Percentiles rank a stretch among this genome's conserved stretches.
Conservation (phyloP, 2,329 filamentous ascomycete species). For the Purpureocillium takamizusanense region DNA sequence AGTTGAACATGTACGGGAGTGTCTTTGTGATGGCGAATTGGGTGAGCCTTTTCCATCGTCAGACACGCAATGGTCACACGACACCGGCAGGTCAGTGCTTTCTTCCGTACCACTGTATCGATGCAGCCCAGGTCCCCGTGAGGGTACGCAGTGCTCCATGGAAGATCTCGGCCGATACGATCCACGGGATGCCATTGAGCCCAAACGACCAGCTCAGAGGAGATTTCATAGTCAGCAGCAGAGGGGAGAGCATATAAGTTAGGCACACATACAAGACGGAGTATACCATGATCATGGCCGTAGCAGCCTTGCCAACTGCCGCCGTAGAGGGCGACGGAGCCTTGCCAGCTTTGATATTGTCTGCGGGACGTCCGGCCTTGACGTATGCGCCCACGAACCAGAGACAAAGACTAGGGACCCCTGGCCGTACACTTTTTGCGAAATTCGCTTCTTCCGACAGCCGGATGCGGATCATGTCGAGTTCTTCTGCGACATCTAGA, state of each 20-base stretch:
- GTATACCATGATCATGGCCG: slow-evolving; percentile 46
- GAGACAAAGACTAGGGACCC: slow-evolving; percentile 31
- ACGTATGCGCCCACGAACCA: slow-evolving; percentile 46
- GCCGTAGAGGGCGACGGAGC: slow-evolving; percentile 29
- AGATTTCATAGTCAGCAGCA: not conserved
- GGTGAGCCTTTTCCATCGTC: slow-evolving; percentile 15
- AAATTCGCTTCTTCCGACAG: slow-evolving; percentile 24
- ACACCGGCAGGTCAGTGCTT: not conserved
- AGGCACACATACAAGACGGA: slow-evolving; percentile 42
- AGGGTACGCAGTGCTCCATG: slow-evolving; percentile 31
- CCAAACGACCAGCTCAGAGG: slow-evolving; percentile 30
- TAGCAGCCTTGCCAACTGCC: slow-evolving; percentile 41
- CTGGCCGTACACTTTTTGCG: slow-evolving; percentile 20
- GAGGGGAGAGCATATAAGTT: accelerated
- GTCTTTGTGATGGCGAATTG: slow-evolving; percentile 35
- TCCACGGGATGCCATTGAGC: slow-evolving; percentile 36
- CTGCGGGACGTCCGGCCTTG: slow-evolving; percentile 38
- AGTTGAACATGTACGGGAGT: slow-evolving; percentile 33
- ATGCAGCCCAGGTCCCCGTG: slow-evolving; percentile 30
- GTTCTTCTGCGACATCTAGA: slow-evolving; percentile 35
- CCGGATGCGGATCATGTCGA: slow-evolving; percentile 32
- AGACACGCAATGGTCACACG: too few species aligned
- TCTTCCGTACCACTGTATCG: slow-evolving; percentile 23
- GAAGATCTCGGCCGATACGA: slow-evolving; percentile 35
- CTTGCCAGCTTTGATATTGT: slow-evolving; percentile 31